phyloP scores from a whole-genome alignment of 2,329 filamentous ascomycete genomes.

The Pseudocercospora macadamiae region DNA sequence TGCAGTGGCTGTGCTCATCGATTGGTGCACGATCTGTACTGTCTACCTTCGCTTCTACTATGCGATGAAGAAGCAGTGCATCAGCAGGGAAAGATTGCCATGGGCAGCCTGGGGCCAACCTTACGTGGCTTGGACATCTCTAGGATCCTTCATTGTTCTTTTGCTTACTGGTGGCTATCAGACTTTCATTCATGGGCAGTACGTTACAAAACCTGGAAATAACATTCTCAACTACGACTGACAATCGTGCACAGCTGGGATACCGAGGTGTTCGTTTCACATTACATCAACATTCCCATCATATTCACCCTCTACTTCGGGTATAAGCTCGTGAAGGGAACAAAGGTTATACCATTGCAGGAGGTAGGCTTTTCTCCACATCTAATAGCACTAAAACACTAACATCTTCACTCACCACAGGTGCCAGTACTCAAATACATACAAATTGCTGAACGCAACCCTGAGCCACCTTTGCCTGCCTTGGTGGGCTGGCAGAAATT shows the following conservation, averaged over 20 bases:
- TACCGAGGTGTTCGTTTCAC: conserved; percentile 33
- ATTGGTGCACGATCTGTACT: conserved; percentile 32
- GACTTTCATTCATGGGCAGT: conserved; percentile 32
- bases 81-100: conserved; percentile 29
- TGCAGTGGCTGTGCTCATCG: conserved; percentile 27
- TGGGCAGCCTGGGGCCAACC: conserved; percentile 36
- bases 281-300: conserved; percentile 36
- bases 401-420: neutral
- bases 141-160: conserved; percentile 29
- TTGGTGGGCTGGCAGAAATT: neutral
- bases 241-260: conserved; percentile 19
- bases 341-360: conserved; percentile 30
- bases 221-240: neutral
- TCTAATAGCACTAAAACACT: too few relatives aligned
- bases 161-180: conserved; percentile 37
- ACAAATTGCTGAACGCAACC: neutral
- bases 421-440: neutral
- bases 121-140: conserved; percentile 32
- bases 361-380: too few relatives aligned
- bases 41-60: conserved; percentile 32
- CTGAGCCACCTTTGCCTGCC: neutral
- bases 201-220: too few relatives aligned
- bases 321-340: conserved; percentile 33
- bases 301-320: conserved; percentile 34
- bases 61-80: conserved; percentile 31